A percentile compares a stretch with the other conserved stretches of the same genome.
These are phyloP conservation scores for Chytriomyces hyalinus DNA, from an alignment of 192 early-diverging fungal species.

Conservation along the genomic window DNA sequence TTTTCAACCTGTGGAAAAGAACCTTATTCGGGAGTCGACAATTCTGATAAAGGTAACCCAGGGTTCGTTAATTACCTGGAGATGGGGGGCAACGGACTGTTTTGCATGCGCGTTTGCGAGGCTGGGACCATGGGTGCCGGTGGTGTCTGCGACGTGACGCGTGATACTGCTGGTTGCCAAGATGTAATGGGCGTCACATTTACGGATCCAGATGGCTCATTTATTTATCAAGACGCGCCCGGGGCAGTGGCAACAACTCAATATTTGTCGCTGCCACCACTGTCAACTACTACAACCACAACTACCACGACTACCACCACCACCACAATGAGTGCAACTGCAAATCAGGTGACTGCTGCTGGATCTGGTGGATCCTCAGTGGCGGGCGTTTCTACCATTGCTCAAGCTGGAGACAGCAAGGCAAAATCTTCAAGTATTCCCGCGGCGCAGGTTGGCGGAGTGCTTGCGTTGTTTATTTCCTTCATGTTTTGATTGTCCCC, in stretches of 20 bases:
- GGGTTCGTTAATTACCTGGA: slow-evolving; percentile 30
- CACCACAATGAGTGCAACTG: not conserved
- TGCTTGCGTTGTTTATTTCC: not conserved
- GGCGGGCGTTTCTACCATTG: not conserved
- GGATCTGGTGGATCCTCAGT: not conserved
- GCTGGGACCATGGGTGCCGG: slow-evolving; percentile 10
- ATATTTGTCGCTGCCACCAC: not conserved
- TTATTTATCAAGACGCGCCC: not conserved
- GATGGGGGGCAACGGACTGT: slow-evolving; percentile 43
- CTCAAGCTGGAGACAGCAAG: not conserved
- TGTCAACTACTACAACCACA: not conserved
- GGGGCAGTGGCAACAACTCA: not conserved
- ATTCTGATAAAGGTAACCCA: slow-evolving; percentile 11
- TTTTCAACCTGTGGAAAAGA: slow-evolving; percentile 46
- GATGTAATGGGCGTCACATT: slow-evolving; percentile 6
- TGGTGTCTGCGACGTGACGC: slow-evolving; percentile 21
- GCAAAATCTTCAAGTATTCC: not conserved
- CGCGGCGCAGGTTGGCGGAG: not conserved
- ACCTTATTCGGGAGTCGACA: slow-evolving; percentile 41
- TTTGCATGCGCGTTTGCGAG: slow-evolving; percentile 45
- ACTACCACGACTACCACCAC: slow-evolving; percentile 3
- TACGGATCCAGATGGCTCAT: not conserved
- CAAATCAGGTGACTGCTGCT: not conserved
- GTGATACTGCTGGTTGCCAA: slow-evolving; percentile 20
- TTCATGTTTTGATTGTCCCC: not conserved